Conservation (phyloP, 2,329 filamentous ascomycete species). For the Colletotrichum lini region DNA sequence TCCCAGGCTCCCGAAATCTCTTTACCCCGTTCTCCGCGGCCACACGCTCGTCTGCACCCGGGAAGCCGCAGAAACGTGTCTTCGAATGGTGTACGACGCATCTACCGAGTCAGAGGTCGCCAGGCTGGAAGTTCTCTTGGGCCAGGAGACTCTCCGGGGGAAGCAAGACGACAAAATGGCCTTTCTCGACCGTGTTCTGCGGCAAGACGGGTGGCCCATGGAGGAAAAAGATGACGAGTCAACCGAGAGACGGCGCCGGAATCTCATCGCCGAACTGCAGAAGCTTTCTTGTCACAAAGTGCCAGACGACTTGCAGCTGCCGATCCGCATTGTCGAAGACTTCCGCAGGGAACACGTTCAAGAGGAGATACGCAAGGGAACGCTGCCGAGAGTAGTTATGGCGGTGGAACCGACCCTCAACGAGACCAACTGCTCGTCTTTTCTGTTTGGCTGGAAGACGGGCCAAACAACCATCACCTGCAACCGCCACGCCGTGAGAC, state of each 20-base stretch:
- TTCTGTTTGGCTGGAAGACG: slow-evolving; percentile 56
- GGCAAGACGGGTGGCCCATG: slow-evolving; percentile 15
- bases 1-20: slow-evolving; percentile 38
- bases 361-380: slow-evolving; percentile 39
- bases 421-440: slow-evolving; percentile 55
- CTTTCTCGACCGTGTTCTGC: slow-evolving; percentile 16
- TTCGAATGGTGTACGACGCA: slow-evolving; percentile 38
- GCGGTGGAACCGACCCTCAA: slow-evolving; percentile 52
- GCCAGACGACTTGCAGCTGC: slow-evolving; percentile 52
- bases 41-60: slow-evolving; percentile 55
- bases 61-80: slow-evolving; percentile 56
- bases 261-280: slow-evolving; percentile 49
- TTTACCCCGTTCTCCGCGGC: slow-evolving; percentile 53
- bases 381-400: slow-evolving; percentile 48
- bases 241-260: slow-evolving; percentile 12
- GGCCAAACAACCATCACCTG: slow-evolving; percentile 54
- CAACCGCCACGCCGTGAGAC: slow-evolving; percentile 46
- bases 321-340: slow-evolving; percentile 48
- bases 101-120: slow-evolving; percentile 35
- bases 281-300: slow-evolving; percentile 51
- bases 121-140: slow-evolving; percentile 27
- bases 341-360: slow-evolving; percentile 44
- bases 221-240: slow-evolving; percentile 12
- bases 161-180: slow-evolving; percentile 33
- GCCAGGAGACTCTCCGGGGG: slow-evolving; percentile 12